phyloP scores from a whole-genome alignment of 768 basidiomycete genomes.

The Roridomyces roridus region DNA sequence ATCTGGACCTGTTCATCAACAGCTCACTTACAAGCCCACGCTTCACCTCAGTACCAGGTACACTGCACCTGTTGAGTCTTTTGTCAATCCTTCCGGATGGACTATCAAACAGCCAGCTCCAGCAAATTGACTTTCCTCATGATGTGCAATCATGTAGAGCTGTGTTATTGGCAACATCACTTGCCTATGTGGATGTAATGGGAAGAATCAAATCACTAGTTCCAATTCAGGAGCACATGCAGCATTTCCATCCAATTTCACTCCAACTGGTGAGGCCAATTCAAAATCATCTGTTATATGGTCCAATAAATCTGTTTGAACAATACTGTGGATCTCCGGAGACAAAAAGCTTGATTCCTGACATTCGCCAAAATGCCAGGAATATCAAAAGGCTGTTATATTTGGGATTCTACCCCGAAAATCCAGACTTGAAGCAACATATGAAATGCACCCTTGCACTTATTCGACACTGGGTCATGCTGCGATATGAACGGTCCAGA shows the following conservation, averaged over 20 bases:
- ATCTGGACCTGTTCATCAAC: too few relatives aligned
- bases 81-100: too few relatives aligned
- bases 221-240: not conserved
- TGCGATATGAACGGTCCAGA: too few relatives aligned
- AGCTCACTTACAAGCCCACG: too few relatives aligned
- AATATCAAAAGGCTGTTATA: not conserved
- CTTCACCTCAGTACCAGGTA: too few relatives aligned
- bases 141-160: too few relatives aligned
- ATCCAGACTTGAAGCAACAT: not conserved
- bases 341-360: not conserved
- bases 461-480: too few relatives aligned
- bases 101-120: too few relatives aligned
- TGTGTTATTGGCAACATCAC: too few relatives aligned
- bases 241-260: not conserved
- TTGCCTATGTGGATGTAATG: conserved; percentile 1
- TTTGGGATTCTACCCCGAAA: not conserved
- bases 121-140: too few relatives aligned
- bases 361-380: not conserved
- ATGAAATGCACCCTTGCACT: not conserved
- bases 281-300: not conserved
- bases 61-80: too few relatives aligned
- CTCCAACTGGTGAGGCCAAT: not conserved
- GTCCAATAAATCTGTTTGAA: not conserved
- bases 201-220: not conserved
- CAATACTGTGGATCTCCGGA: not conserved